Evolutionary conservation across 495 filamentous ascomycete species (phyloP), one percentile per base, ranked within the genome.

Genomic region (Neurospora sp.): DNA sequence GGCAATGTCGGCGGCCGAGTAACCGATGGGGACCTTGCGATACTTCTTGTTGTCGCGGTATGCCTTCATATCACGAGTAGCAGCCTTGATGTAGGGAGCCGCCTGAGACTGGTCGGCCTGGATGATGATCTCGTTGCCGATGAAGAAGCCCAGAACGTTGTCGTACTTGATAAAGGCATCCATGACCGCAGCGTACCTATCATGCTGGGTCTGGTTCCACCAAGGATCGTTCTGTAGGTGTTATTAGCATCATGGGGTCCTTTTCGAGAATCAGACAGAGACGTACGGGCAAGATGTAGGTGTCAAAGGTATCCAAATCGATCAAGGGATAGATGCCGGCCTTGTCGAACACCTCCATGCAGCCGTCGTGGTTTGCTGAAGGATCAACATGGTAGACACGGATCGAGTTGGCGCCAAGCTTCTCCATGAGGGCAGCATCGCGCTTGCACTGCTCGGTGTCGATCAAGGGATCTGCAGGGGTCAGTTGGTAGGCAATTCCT

Each of bases 351-450:
- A 86, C 89, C 14, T 81, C 83, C 91, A 93, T 92, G 81, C 91
- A 93, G 39, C 86, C 91, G 72, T 86, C 81, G 81, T 97, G 93
- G 76, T 95, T 85, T 38, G 77, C 87, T 20, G 79, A 78, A 4
- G 92, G 79, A 76, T 95, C 91, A 71, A 96, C 94, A 78, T 96
- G 94, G 81, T 97, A 97, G 62, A 96, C 92, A 62, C 94, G 92
- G 78, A 97, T 94, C 23, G 91, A 85, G 79, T 97, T 97, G 81
- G 92, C 86, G 72, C 93, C 93, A 69, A 97, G 81, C 42, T 89
- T 88, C 77, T 92, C 83, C 94, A 97, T 97, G 71, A 93, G 86
- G 20, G 82, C 81, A 48, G 91, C 90, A 84, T 97, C 94, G 69
- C 89, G 90, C 75, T 86, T 82, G 84, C 94, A 97, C 86, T 97